These are phyloP conservation scores for Elaphomyces granulatus DNA, from an alignment of 495 filamentous ascomycete species.

Conservation along the genomic window DNA sequence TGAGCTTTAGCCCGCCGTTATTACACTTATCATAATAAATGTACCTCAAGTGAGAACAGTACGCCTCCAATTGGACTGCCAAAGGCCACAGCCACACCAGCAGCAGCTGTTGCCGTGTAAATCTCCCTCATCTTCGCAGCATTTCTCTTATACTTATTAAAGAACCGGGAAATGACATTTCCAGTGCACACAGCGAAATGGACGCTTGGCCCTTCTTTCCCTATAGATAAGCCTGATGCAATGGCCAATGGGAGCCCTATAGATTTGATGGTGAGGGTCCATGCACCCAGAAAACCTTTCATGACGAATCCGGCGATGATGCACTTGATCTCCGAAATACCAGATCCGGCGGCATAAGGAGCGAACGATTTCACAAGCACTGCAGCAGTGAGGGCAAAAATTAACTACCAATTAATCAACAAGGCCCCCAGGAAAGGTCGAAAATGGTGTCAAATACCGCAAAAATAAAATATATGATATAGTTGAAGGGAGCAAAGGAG, in stretches of 20 bases:
- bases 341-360: constrained; percentile 91
- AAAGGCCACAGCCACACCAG: constrained; percentile 92
- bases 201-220: constrained; percentile 95
- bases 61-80: constrained; percentile 96
- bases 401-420: constrained; percentile 33
- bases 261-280: constrained; percentile 91
- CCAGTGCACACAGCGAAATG: constrained; percentile 97
- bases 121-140: constrained; percentile 94
- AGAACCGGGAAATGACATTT: constrained; percentile 89
- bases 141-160: constrained; percentile 84
- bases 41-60: constrained; percentile 79
- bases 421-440: background rate
- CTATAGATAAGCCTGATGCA: constrained; percentile 85
- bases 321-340: constrained; percentile 98
- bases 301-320: constrained; percentile 99
- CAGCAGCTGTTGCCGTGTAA: constrained; percentile 83
- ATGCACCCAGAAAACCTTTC: constrained; percentile 91
- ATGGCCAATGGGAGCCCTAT: constrained; percentile 84
- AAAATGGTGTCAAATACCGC: constrained; percentile 41
- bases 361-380: constrained; percentile 84
- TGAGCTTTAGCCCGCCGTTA: constrained; percentile 8
- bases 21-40: background rate
- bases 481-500: constrained; percentile 61
- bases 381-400: constrained; percentile 73
- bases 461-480: constrained; percentile 77